Evolutionary conservation across 2,329 filamentous ascomycete species (phyloP), one percentile per base, ranked within the genome.

Genomic region (Shiraia sp.): DNA sequence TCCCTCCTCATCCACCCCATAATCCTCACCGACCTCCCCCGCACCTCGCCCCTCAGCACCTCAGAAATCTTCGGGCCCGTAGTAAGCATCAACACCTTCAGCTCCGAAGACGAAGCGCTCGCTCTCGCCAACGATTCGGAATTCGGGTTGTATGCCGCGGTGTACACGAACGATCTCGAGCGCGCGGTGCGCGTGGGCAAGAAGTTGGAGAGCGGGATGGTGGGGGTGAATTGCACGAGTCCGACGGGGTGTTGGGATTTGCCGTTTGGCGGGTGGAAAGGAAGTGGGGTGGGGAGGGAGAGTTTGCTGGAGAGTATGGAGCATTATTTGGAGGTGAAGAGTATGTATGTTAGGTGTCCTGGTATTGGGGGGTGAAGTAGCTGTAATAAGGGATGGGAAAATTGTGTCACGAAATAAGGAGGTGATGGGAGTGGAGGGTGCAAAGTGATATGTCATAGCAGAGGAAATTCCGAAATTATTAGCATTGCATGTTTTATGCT

Each of bases 1-100:
- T 73, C 75, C 13, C 71, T 68, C 47, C 75, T 73, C 47, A 63
- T 79, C 16, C 65, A 71, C 41, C 75, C 75, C 1, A 73, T 73
- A 10, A 71, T 78, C 29, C 77, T 78, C 59, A 55, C 69, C n/a
- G 57, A 74, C 35, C 64, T 71, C 4, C 65, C 72, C 10, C 71
- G 75, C 47, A 57, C 69, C 23, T 66, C 71, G 2, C 68, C 53
- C 23, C 59, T 69, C 13, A 50, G 59, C 15, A 64, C 54, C 22
- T 58, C 70, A 37, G 68, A 72, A 45, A 63, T 72, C 10, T 71
- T 72, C 36, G 68, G 70, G 4, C 65, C 70, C 1, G 65, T 72
- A 4, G 61, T 68, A n/a, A 45, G 59, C 10, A 62, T 72, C 27
- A 63, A 65, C 50, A 61, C 60, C 0, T 72, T 72, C 51, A 45